A percentile compares a stretch with the other conserved stretches of the same genome.
phyloP scores from a whole-genome alignment of 1,284 basidiomycete species.

The Irpex sp. region DNA sequence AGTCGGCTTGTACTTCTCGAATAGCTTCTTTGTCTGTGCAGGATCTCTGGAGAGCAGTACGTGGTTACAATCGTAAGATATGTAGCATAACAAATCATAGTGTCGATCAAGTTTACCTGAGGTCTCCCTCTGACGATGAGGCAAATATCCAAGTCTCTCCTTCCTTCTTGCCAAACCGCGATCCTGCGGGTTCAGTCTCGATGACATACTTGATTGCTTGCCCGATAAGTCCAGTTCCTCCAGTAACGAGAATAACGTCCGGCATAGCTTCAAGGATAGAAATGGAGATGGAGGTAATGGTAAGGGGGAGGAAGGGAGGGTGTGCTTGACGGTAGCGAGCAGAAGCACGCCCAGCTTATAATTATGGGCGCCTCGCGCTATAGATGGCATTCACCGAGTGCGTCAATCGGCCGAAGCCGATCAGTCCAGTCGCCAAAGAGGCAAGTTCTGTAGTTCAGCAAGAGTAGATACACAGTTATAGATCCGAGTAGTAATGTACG shows the following conservation, averaged over 20 bases:
- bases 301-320: background rate
- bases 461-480: background rate
- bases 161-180: conserved; percentile 68
- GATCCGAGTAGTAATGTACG: background rate
- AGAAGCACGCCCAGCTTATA: background rate
- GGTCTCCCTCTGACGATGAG: conserved; percentile 72
- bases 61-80: background rate
- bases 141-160: conserved; percentile 87
- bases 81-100: background rate
- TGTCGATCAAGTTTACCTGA: conserved; percentile 46
- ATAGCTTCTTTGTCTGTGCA: conserved; percentile 62
- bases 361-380: background rate
- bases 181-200: conserved; percentile 71
- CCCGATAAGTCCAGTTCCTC: conserved; percentile 85
- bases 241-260: conserved; percentile 73
- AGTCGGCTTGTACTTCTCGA: conserved; percentile 85
- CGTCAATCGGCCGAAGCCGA: background rate
- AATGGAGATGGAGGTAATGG: conserved; percentile 1
- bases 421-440: background rate
- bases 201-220: conserved; percentile 77
- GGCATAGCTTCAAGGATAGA: conserved; percentile 28
- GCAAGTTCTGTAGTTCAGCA: background rate
- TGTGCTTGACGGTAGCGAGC: background rate
- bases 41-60: conserved; percentile 46
- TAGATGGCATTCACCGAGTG: background rate